Evolutionary conservation across 148 eudicot genomes (phyloP).

Genomic region (Vaccinium myrtillus): DNA sequence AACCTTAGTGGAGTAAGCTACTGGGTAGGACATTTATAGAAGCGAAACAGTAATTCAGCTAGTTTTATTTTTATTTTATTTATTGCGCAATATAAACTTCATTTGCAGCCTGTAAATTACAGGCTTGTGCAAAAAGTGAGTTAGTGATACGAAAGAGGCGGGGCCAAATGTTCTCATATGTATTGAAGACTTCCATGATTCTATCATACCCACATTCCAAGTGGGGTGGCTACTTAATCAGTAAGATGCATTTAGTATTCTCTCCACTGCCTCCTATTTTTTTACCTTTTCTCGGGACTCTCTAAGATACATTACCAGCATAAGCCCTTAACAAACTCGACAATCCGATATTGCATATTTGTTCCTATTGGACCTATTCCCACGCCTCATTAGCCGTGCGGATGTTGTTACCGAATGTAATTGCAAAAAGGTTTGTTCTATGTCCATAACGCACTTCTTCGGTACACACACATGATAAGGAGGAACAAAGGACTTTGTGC

Average conservation of each 20-base stretch:
- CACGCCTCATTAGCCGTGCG: neutral
- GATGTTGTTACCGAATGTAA: neutral
- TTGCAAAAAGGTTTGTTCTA: neutral
- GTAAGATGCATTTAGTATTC: neutral
- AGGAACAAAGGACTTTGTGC: neutral
- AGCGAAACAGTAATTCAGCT: neutral
- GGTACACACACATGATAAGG: neutral
- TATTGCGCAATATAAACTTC: neutral
- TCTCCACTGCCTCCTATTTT: neutral
- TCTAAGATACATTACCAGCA: too few relatives aligned
- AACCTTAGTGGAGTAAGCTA: neutral
- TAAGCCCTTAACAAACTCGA: neutral
- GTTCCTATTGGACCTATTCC: neutral
- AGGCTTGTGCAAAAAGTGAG: slow-evolving; percentile 9
- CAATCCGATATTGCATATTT: neutral
- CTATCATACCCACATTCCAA: neutral
- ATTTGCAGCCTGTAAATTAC: neutral
- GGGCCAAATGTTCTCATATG: neutral
- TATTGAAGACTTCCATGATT: neutral
- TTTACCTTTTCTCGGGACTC: neutral
- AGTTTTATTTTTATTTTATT: neutral
- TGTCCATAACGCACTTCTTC: neutral
- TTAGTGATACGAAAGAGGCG: neutral
- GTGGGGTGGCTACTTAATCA: neutral
- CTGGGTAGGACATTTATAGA: neutral